Conservation (phyloP, 2,329 filamentous ascomycete genomes). For the Diaporthe batatas region DNA sequence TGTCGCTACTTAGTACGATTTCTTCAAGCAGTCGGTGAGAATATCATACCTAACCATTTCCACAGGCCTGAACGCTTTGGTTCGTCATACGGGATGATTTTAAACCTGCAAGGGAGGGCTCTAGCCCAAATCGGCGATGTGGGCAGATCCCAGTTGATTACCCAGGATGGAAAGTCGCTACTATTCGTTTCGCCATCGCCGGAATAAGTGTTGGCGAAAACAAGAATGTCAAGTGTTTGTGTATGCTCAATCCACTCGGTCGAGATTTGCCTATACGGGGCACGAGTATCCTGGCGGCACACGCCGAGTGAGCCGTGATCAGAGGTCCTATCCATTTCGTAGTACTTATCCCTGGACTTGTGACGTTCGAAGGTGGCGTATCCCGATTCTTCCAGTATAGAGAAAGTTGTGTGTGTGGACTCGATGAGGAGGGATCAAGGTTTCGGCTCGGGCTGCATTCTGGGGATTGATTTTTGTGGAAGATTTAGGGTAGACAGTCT, state of each 20-base stretch:
- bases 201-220: not conserved
- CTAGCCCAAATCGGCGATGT: not conserved
- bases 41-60: not conserved
- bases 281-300: too few species aligned
- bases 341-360: not conserved
- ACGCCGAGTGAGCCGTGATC: too few species aligned
- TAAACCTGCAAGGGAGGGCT: not conserved
- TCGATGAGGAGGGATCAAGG: too few species aligned
- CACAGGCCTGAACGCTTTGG: not conserved
- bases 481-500: too few species aligned
- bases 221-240: not conserved
- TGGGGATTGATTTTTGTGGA: too few species aligned
- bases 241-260: not conserved
- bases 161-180: not conserved
- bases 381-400: not conserved
- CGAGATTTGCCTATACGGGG: not conserved
- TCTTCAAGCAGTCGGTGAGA: not conserved
- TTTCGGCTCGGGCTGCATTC: too few species aligned
- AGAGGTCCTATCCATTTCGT: too few species aligned
- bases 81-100: not conserved
- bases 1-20: accelerated
- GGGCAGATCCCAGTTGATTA: not conserved
- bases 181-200: not conserved
- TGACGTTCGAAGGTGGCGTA: not conserved
- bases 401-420: too few species aligned